phyloP scores from a whole-genome alignment of 371 early-diverging fungal genomes.

The Haplosporangium sp. region DNA sequence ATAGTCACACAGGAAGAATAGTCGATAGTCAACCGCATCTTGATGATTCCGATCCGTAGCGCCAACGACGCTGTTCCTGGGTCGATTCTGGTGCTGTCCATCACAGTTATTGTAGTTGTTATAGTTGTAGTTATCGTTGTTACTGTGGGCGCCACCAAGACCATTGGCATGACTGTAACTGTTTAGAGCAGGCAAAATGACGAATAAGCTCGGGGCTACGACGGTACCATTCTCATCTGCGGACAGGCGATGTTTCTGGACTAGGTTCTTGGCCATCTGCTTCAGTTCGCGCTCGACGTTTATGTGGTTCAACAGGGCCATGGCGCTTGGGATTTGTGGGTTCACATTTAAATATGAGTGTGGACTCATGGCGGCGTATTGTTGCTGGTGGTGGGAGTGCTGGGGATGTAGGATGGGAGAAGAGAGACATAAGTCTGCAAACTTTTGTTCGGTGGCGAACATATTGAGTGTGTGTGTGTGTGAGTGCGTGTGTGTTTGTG shows the following conservation, averaged over 20 bases:
- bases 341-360: background rate
- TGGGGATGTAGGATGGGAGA: background rate
- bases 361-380: background rate
- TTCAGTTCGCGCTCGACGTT: slow-evolving; percentile 16
- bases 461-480: background rate
- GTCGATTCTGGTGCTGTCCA: background rate
- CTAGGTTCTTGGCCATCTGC: slow-evolving; percentile 19
- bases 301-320: slow-evolving; percentile 19
- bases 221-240: background rate
- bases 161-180: background rate
- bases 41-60: background rate
- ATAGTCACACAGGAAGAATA: slow-evolving; percentile 40
- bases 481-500: too few relatives aligned
- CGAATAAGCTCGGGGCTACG: slow-evolving; percentile 23
- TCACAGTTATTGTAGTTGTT: background rate
- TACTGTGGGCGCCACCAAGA: background rate
- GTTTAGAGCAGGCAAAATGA: slow-evolving; percentile 16
- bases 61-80: background rate
- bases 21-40: slow-evolving; percentile 8
- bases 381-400: background rate
- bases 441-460: background rate
- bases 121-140: background rate
- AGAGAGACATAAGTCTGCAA: background rate
- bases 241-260: slow-evolving; percentile 16
- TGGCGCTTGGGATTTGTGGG: slow-evolving; percentile 4